Base-by-base conservation (phyloP, 2,329 filamentous ascomycete species). In the Elsinoe batatas region DNA sequence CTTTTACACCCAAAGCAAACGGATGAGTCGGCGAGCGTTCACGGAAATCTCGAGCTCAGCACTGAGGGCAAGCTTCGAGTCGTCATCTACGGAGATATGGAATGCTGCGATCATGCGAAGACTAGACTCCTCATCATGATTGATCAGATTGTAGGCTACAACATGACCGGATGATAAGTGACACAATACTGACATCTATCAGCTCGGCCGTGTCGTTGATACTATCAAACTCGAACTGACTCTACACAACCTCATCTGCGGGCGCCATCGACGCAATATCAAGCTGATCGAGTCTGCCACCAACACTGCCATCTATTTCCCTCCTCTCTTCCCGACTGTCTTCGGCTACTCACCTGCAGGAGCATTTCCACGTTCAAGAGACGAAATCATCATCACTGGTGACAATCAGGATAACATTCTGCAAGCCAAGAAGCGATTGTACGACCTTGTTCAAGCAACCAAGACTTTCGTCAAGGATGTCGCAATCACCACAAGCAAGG, bases 221-320 rank as follows among this genome's bases (percentile, higher is more conserved):
- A 82, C 79, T 47, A 83, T 90, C 65, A 87, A 87, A 66, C 78
- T 95, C 58, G 91, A 96, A 63, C 75, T 91, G 50, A 88, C 89
- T 22, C 80, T 95, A 68, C 93, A 98, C 69, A 93, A 90, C 57
- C 79, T 96, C 56, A 84, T 97, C 50, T 96, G 91, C 69, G 93
- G 93, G 49, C 87, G 93, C 49, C 91, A 91, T 63, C 82, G 93
- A 63, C 95, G 95, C 76, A 96, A 96, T 69, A 95, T 98, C 75
- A 97, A 97, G 75, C 76, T 93, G 64, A 96, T 98, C 66, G 93
- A 98, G 72, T 95, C 93, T 12, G 83, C 87, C 26, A 97, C 93
- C 12, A 89, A 91, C 64, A 97, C 93, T 7, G 91, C 93, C 61
- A 97, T 98, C 64, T 98, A 98, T 74, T 97, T 98, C 67, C 93